Base-by-base conservation (phyloP, 495 filamentous ascomycete genomes). In the Penicillium malachiteum region DNA sequence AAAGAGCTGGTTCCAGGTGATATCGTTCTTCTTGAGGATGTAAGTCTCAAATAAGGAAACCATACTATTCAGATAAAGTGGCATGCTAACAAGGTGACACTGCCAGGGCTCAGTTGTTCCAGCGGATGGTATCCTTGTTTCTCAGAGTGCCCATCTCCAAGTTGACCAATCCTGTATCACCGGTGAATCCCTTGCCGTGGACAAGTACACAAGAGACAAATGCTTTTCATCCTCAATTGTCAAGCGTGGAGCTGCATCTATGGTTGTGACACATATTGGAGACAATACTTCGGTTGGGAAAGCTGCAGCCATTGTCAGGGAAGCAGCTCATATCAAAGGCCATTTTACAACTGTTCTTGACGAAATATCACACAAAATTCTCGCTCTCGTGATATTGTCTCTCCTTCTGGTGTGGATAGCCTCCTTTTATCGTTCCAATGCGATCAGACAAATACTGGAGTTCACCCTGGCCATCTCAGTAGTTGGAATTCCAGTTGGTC, bases 81-180 rank as follows among this genome's bases (percentile, higher is more conserved):
- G 21, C 21, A 26, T 26, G 21, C 21, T 26, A 26, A 26, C 21
- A 26, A 26, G 21, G 21, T 26, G 21, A 26, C n/a, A n/a, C 21
- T 26, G 21, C 1, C 42, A 79, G 78, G 91, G 91, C 72, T 91
- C 90, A 54, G 94, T 96, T 58, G 85, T 96, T 69, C 87, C 91
- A 47, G 92, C 91, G 61, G 92, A 96, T 70, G 92, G 92, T 54
- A 85, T 85, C 49, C 84, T 96, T 65, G 81, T 92, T 55, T 89
- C 87, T 65, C 84, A 89, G 42, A 82, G 85, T 63, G 84, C 88
- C 52, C 88, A 87, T 78, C 82, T 96, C 48, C 90, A 95, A 69
- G 86, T 96, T 56, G 92, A 96, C 72, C 92, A 96, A 76, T 96
- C 91, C 55, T 82, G 88, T 58, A 89, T 96, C 64, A 96, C 92